Conservation (phyloP, 1,139 yeast species). For the Blastobotrys capitulatus region DNA sequence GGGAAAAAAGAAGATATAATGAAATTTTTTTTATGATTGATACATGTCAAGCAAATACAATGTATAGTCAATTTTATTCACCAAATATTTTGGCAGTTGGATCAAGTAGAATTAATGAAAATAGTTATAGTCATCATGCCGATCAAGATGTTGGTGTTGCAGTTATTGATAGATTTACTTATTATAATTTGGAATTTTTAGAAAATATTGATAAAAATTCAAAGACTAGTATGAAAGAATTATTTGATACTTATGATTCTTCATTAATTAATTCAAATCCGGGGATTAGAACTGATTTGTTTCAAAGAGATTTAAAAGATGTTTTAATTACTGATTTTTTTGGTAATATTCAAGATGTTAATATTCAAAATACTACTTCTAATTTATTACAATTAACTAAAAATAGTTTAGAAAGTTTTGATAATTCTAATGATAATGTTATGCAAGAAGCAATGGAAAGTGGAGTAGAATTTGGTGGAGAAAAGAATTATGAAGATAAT, state of each 20-base stretch:
- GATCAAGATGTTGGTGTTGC: slow-evolving; percentile 97
- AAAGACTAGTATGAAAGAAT: slow-evolving; percentile 66
- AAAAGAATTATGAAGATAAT: background rate
- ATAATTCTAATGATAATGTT: background rate
- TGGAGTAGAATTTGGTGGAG: background rate
- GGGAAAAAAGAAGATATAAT: slow-evolving; percentile 89
- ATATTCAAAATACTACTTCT: slow-evolving; percentile 47
- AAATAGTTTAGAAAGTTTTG: background rate
- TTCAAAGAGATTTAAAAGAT: slow-evolving; percentile 57
- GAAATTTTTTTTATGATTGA: slow-evolving; percentile 97
- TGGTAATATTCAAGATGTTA: slow-evolving; percentile 84
- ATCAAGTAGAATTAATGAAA: slow-evolving; percentile 82
- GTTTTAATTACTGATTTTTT: slow-evolving; percentile 89
- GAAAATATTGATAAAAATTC: slow-evolving; percentile 73
- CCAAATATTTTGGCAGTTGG: slow-evolving; percentile 94
- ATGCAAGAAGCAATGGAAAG: background rate
- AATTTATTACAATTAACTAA: slow-evolving; percentile 20
- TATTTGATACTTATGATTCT: slow-evolving; percentile 77
- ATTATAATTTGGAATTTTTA: slow-evolving; percentile 81
- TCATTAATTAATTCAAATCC: slow-evolving; percentile 88
- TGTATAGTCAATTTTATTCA: slow-evolving; percentile 88
- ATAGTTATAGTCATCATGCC: slow-evolving; percentile 92
- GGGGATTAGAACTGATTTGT: slow-evolving; percentile 81
- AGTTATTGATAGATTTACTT: slow-evolving; percentile 93
- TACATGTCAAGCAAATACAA: slow-evolving; percentile 97